A percentile compares a stretch with the other conserved stretches of the same genome.
These are phyloP conservation scores for Sarcodon sp. DNA, from an alignment of 768 basidiomycete species.

Conservation along the genomic window DNA sequence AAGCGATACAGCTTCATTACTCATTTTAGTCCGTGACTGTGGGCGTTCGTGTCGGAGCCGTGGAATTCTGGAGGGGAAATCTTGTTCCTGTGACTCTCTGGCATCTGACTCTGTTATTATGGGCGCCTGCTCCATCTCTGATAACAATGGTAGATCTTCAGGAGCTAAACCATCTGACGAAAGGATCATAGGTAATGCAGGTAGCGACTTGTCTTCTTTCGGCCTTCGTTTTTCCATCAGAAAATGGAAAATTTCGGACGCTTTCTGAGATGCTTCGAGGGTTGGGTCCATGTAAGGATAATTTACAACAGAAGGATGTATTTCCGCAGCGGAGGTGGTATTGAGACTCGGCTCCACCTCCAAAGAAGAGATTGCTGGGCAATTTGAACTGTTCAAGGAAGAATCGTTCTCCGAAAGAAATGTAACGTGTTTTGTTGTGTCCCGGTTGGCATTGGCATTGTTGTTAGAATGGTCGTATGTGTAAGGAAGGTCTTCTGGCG, in stretches of 20 bases:
- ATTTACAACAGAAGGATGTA: not conserved
- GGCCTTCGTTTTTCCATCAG: slow-evolving; percentile 34
- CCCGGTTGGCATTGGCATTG: slow-evolving; percentile 7
- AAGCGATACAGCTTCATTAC: no score
- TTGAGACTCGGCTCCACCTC: slow-evolving; percentile 58
- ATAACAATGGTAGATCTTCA: not conserved
- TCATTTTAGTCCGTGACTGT: no score
- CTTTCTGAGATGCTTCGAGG: slow-evolving; percentile 45
- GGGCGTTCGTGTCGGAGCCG: not conserved
- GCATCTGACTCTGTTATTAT: not conserved
- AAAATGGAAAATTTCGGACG: slow-evolving; percentile 68
- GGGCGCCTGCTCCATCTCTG: not conserved
- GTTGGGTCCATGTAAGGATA: slow-evolving; percentile 17
- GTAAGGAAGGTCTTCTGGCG: slow-evolving; percentile 35
- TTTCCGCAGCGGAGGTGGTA: slow-evolving; percentile 6
- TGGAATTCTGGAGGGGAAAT: not conserved
- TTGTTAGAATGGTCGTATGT: slow-evolving; percentile 13
- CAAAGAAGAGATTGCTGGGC: slow-evolving; percentile 54
- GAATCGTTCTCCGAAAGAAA: slow-evolving; percentile 27
- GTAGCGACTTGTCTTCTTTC: slow-evolving; percentile 24
- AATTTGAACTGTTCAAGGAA: slow-evolving; percentile 23
- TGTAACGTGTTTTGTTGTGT: slow-evolving; percentile 18
- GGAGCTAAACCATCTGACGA: not conserved
- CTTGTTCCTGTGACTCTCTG: not conserved
- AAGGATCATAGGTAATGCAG: slow-evolving; percentile 14